Conservation (phyloP, 2,329 filamentous ascomycete genomes). For the Dactylellina drechsleri region DNA sequence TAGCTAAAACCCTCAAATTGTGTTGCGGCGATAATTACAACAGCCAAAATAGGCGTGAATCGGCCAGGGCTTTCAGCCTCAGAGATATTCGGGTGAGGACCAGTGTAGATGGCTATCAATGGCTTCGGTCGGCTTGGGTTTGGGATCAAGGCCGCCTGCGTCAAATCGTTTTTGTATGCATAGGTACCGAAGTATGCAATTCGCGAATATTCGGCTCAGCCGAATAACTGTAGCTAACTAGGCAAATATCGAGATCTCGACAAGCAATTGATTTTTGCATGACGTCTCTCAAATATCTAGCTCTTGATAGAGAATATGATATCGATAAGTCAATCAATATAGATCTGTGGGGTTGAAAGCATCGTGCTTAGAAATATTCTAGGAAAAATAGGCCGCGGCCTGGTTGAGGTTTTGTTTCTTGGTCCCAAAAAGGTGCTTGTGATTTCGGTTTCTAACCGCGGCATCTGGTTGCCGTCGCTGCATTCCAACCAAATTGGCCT, state of each 20-base stretch:
- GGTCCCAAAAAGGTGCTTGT: slow-evolving; percentile 22
- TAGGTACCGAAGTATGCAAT: background rate
- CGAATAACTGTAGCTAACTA: background rate
- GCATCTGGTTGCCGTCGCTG: slow-evolving; percentile 18
- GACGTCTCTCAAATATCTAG: no score
- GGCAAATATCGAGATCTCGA: background rate
- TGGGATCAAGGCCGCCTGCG: no score
- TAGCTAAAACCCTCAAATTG: no score
- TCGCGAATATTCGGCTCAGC: no score
- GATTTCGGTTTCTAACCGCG: slow-evolving; percentile 50
- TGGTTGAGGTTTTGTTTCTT: background rate
- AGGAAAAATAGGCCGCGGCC: slow-evolving; percentile 53
- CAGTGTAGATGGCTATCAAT: slow-evolving; percentile 10
- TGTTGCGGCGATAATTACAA: slow-evolving; percentile 41
- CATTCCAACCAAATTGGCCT: slow-evolving; percentile 11
- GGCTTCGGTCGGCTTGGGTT: slow-evolving; percentile 7
- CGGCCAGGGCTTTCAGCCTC: slow-evolving; percentile 38
- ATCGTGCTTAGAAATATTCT: background rate
- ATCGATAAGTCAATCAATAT: no score
- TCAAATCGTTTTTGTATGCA: no score
- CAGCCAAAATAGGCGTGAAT: slow-evolving; percentile 6
- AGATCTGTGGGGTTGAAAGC: no score
- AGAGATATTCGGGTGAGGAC: background rate
- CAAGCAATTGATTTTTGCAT: background rate
- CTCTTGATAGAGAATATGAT: no score